Evolutionary conservation across 805 yeast species (phyloP), one percentile per base, ranked within the genome.

Genomic region (Zygoascus bituminiphila): DNA sequence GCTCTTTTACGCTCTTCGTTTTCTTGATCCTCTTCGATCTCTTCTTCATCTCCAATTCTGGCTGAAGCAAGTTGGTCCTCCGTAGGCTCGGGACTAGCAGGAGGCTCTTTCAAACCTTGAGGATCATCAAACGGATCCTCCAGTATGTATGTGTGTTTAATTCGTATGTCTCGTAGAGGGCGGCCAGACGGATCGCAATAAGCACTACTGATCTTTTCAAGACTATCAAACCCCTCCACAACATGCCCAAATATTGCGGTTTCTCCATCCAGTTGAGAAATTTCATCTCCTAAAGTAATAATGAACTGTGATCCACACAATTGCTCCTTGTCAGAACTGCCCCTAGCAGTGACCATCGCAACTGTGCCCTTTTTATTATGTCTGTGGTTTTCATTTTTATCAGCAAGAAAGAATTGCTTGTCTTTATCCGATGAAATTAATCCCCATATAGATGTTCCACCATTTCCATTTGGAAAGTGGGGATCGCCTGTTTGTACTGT

Each of bases 61-160:
- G 63, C 53, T 23, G 65, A 58, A 44, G 68, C 57, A 51, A 73
- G 46, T 56, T 70, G 66, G 26, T 54, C 57, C 17, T 57, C 54
- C 1, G 70, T 55, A 1, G 75, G 72, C 24, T 63, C 66, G 2
- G 77, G 73, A 10, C 71, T 64, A 6, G 51, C 24, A 2, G 62
- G 54, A 0, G 63, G 62, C 48, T 48, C 64, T 6, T 39, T 47
- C 10, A 58, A 47, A 5, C 56, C 62, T 5, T 58, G 45, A 8
- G 70, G 67, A 35, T 72, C 74, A 0, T 64, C 65, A 56, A 71
- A 78, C 4, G 84, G 84, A 57, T 80, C 82, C 39, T 76, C 70
- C 7, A 81, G 55, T 2, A 79, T 59, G 54, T 71, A 70, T 0
- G 76, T 70, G 46, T 74, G 77, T 38, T 75, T 66, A 6, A 81